Conservation (phyloP, 1,139 yeast genomes). For the Saccharomycopsis hybrid region DNA sequence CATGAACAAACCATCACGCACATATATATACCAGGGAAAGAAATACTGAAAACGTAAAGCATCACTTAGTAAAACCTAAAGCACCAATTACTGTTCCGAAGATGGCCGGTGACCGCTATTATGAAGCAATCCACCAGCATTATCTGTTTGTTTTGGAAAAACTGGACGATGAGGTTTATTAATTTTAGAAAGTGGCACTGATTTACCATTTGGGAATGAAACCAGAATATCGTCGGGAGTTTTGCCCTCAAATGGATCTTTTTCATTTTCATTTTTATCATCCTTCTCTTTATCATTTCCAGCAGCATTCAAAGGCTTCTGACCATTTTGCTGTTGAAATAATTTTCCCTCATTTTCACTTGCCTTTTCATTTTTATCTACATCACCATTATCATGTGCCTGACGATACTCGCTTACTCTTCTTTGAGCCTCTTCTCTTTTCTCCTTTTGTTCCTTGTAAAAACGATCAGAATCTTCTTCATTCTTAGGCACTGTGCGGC, state of each 20-base stretch:
- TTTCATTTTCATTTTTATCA: neutral
- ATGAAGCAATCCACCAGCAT: conserved; percentile 18
- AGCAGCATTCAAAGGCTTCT: neutral
- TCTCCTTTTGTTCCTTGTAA: conserved; percentile 6
- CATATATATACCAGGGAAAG: too few species aligned
- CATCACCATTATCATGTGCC: neutral
- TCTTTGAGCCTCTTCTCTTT: neutral
- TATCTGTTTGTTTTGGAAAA: neutral
- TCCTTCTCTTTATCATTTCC: neutral
- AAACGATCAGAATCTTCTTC: conserved; percentile 4
- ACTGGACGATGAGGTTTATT: conserved; percentile 18
- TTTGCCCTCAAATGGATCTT: neutral
- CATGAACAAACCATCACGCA: too few species aligned
- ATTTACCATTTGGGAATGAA: conserved; percentile 17
- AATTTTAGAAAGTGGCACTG: conserved; percentile 14
- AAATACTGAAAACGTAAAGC: too few species aligned
- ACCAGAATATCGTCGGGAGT: conserved; percentile 9
- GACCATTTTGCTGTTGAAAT: neutral
- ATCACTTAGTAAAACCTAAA: too few species aligned
- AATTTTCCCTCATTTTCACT: neutral
- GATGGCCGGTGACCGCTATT: conserved; percentile 18
- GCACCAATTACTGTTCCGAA: too few species aligned
- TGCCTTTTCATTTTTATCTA: neutral
- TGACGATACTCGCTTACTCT: neutral
- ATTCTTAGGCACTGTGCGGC: conserved; percentile 11